These are phyloP conservation scores for Ascochyta rabiei DNA, from an alignment of 2,329 filamentous ascomycete genomes.

Conservation along the genomic window DNA sequence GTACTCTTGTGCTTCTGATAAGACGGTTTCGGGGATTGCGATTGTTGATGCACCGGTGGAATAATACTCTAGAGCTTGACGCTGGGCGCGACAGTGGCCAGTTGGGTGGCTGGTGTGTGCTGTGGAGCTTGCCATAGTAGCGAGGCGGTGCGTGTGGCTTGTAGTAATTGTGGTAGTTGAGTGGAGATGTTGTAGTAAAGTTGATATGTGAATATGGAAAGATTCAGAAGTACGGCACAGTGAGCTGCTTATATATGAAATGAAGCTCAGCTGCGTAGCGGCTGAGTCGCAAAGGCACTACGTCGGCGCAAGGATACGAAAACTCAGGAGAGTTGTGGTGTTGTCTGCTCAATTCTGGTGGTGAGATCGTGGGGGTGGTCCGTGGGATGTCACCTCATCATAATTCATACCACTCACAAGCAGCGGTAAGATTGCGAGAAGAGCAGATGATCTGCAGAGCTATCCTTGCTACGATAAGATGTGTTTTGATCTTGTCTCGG, in stretches of 20 bases:
- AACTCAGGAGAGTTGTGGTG: conserved; percentile 2
- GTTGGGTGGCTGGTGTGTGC: conserved; percentile 1
- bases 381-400: conserved; percentile 14
- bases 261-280: background rate
- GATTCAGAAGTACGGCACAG: background rate
- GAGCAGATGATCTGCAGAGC: background rate
- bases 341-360: conserved; percentile 3
- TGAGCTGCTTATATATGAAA: background rate
- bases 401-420: background rate
- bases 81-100: conserved; percentile 37
- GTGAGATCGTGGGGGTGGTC: conserved; percentile 14
- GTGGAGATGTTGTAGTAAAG: background rate
- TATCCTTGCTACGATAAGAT: background rate
- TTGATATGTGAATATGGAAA: background rate
- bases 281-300: background rate
- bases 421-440: background rate
- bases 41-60: conserved; percentile 26
- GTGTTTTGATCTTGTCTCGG: background rate
- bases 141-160: background rate
- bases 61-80: conserved; percentile 25
- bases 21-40: conserved; percentile 22
- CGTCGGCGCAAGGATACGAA: background rate
- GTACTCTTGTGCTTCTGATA: conserved; percentile 25
- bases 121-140: background rate
- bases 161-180: background rate